phyloP scores from a whole-genome alignment of 768 basidiomycete species.

The Thelephora aurantiotincta region DNA sequence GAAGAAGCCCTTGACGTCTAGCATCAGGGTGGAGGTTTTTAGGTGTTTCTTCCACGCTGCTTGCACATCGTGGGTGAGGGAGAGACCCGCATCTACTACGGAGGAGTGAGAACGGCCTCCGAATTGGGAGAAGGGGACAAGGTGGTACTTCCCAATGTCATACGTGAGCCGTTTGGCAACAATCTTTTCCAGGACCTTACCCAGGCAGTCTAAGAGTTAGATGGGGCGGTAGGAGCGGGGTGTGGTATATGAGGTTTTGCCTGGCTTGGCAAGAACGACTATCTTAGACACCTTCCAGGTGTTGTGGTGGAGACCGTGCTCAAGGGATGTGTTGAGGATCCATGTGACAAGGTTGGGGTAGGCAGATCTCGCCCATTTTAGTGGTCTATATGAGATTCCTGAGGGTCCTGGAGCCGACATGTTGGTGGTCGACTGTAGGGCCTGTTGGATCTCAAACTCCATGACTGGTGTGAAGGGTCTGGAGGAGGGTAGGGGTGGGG shows the following conservation, averaged over 20 bases:
- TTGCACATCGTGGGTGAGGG: conserved; percentile 10
- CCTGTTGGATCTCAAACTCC: no score
- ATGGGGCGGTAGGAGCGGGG: conserved; percentile 22
- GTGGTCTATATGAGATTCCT: neutral
- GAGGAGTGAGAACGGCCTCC: conserved; percentile 8
- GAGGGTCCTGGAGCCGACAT: neutral
- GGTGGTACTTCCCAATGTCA: conserved; percentile 11
- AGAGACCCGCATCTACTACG: conserved; percentile 8
- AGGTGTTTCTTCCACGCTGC: neutral
- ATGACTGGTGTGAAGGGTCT: no score
- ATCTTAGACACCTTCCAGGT: conserved; percentile 16
- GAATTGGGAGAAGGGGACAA: conserved; percentile 18
- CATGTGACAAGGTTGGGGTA: neutral
- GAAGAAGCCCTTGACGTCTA: conserved; percentile 13
- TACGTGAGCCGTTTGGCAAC: conserved; percentile 13
- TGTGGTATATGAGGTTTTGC: conserved; percentile 22
- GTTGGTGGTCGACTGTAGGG: no score
- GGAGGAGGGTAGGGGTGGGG: no score
- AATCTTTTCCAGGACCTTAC: conserved; percentile 19
- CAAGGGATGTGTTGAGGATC: neutral
- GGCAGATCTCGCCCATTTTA: neutral
- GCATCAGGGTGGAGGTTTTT: conserved; percentile 7
- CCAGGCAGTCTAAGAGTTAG: conserved; percentile 20
- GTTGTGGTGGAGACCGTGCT: conserved; percentile 5
- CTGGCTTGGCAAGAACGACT: conserved; percentile 20